A percentile compares a stretch with the other conserved stretches of the same genome.
Evolutionary conservation across 495 filamentous ascomycete genomes (phyloP).

Genomic region (Thozetella sp.): DNA sequence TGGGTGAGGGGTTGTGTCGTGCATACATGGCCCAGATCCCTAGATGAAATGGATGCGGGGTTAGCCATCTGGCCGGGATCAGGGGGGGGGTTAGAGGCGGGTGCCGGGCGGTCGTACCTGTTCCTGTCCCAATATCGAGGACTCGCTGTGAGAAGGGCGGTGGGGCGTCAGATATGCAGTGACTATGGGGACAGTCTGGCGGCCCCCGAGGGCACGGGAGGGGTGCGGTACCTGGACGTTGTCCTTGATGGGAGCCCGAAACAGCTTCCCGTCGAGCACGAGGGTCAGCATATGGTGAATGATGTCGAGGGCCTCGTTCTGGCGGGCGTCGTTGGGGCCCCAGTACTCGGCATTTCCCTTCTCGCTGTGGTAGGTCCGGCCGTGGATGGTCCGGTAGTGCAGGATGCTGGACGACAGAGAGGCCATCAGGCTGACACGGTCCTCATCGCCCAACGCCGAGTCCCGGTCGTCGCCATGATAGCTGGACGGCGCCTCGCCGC

Average conservation of each 20-base stretch:
- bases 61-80: no score
- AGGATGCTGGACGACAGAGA: constrained; percentile 31
- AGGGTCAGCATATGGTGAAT: constrained; percentile 34
- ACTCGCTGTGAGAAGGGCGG: background rate
- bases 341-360: constrained; percentile 11
- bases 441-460: background rate
- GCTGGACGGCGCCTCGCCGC: background rate
- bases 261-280: constrained; percentile 9
- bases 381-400: constrained; percentile 23
- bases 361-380: constrained; percentile 21
- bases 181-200: no score
- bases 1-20: no score
- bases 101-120: background rate
- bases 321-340: constrained; percentile 32
- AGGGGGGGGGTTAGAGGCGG: no score
- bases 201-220: no score
- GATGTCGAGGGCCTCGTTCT: constrained; percentile 33
- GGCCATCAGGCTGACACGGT: background rate
- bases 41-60: no score
- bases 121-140: background rate
- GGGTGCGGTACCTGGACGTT: background rate
- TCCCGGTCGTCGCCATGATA: background rate
- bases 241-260: background rate
- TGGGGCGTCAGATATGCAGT: background rate
- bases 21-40: constrained; percentile 34